A percentile compares a stretch with the other conserved stretches of the same genome.
Conservation (phyloP, 805 yeast genomes). For the Ogataea nonfermentans region DNA sequence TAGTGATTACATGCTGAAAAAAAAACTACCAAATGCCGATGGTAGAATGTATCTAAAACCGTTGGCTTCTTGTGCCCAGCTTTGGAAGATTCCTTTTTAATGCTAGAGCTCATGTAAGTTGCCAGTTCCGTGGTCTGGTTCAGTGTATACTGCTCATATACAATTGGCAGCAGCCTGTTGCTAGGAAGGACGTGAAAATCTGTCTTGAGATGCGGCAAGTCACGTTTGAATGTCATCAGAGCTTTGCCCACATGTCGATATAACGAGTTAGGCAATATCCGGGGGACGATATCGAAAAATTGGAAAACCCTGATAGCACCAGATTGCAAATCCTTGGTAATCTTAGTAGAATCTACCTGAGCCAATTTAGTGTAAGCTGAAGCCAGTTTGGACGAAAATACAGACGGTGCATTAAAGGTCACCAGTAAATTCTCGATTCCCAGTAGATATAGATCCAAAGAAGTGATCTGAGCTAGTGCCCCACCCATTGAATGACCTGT, state of each 20-base stretch:
- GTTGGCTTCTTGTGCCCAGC: constrained; percentile 2
- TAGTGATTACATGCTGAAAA: constrained; percentile 17
- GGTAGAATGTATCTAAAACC: constrained; percentile 14
- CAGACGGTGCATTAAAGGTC: constrained; percentile 21
- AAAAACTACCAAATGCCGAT: constrained; percentile 15
- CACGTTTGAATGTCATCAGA: constrained; percentile 11
- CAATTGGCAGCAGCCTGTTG: constrained; percentile 1
- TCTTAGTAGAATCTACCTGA: background rate
- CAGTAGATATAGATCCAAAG: constrained; percentile 57
- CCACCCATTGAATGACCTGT: constrained; percentile 56
- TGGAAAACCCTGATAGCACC: constrained; percentile 19
- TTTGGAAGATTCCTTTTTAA: background rate
- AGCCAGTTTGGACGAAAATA: constrained; percentile 19
- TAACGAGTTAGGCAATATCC: constrained; percentile 16
- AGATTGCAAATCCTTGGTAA: background rate
- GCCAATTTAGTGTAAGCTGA: constrained; percentile 8
- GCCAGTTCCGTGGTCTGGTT: constrained; percentile 6
- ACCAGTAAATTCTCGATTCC: constrained; percentile 34
- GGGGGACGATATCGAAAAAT: constrained; percentile 20
- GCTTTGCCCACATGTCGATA: constrained; percentile 21
- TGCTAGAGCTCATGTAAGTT: background rate
- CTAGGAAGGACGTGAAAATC: constrained; percentile 6
- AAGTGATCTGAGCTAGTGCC: constrained; percentile 60
- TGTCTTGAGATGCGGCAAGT: constrained; percentile 14
- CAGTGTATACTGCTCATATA: background rate